phyloP scores from a whole-genome alignment of 23 red algal species.

The Gracilaria vermiculophylla region DNA sequence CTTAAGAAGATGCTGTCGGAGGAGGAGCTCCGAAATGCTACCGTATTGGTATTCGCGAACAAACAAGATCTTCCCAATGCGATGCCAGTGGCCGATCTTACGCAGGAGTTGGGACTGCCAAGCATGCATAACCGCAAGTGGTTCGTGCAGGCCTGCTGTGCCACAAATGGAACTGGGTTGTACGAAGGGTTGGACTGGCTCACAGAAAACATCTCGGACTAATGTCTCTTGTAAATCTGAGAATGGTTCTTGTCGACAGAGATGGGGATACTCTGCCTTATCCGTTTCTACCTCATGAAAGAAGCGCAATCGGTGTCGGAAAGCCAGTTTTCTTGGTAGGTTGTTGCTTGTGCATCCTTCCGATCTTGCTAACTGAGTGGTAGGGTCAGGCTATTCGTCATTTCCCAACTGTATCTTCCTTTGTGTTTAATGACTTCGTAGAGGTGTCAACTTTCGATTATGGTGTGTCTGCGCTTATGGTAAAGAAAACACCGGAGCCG shows the following conservation, averaged over 20 bases:
- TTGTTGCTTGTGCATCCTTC: not conserved
- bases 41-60: constrained; percentile 91
- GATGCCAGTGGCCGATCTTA: constrained; percentile 84
- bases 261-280: constrained; percentile 49
- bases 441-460: constrained; percentile 34
- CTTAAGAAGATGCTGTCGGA: constrained; percentile 98
- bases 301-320: constrained; percentile 33
- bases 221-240: constrained; percentile 26
- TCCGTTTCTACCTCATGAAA: constrained; percentile 35
- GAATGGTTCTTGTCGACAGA: constrained; percentile 49
- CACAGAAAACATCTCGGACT: constrained; percentile 87
- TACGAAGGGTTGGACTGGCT: constrained; percentile 99
- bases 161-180: constrained; percentile 94
- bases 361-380: constrained; percentile 27
- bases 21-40: constrained; percentile 96
- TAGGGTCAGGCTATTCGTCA: constrained; percentile 26
- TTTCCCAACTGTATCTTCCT: constrained; percentile 38
- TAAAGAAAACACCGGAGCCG: constrained; percentile 16
- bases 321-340: constrained; percentile 25
- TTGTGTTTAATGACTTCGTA: constrained; percentile 39
- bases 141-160: constrained; percentile 97
- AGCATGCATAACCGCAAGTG: constrained; percentile 89
- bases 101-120: constrained; percentile 83
- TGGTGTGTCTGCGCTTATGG: constrained; percentile 15
- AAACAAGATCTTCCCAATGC: constrained; percentile 98